Base-by-base conservation (phyloP, 345 rosid species). In the Hypericum perforatum region DNA sequence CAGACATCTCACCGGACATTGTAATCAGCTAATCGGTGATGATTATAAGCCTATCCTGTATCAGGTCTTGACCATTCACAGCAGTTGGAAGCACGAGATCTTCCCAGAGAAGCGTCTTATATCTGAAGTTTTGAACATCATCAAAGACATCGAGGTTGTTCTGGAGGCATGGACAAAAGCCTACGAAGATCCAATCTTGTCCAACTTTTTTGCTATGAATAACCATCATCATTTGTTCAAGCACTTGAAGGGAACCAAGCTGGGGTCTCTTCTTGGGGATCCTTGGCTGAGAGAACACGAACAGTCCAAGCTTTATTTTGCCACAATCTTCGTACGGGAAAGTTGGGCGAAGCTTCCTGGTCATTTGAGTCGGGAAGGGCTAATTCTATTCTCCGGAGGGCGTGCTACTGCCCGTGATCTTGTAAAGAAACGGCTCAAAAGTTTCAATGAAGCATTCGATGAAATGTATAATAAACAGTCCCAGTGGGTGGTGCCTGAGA, bases 351-450 rank as follows among this genome's bases (percentile, higher is more conserved):
- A 80, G 76, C 95, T 89, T 55, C 95, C 95, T 0, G 73, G 74
- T 52, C 95, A 88, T 54, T 76, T 92, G 70, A 92, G 99, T 65
- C 61, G 97, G 54, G 99, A 92, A 79, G 97, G 99, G 37, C 81
- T 92, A 40, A 86, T 92, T 63, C 74, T 85, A 37, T 89, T 92
- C 81, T 92, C 99, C 0, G 99, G 97, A 12, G 95, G 99, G 51
- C 95, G 95, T 60, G 99, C 95, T 42, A 89, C 97, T 57, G 97
- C 99, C 49, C 99, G 99, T 55, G 97, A 92, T 73, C 97, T 92
- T 52, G 99, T 92, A 52, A 92, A 92, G 82, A 85, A 83, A 80
- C 77, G 94, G 64, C 62, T 92, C 44, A 89, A 84, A 63, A 71
- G 76, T 8, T 92, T 92, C 67, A 92, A 92, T 12, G 98, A 85